phyloP scores from a whole-genome alignment of 2,329 filamentous ascomycete genomes.

The Ceratocystis alfenasii region DNA sequence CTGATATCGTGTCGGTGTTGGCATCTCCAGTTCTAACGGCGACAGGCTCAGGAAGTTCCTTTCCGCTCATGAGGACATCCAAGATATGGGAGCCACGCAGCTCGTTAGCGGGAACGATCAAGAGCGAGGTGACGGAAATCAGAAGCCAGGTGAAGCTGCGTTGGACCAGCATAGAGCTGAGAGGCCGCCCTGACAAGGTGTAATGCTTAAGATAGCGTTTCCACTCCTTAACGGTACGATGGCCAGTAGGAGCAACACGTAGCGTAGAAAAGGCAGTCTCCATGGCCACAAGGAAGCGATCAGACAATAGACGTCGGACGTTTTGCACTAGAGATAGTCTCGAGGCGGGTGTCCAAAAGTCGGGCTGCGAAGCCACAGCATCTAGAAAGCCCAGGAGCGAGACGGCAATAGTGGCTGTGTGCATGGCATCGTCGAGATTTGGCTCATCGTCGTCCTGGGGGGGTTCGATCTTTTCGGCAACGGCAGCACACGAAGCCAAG shows the following conservation, averaged over 20 bases:
- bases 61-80: slow-evolving; percentile 56
- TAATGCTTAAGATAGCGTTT: slow-evolving; percentile 77
- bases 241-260: slow-evolving; percentile 59
- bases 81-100: slow-evolving; percentile 55
- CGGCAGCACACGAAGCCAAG: slow-evolving; percentile 55
- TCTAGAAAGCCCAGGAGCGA: slow-evolving; percentile 85
- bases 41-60: slow-evolving; percentile 27
- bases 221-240: slow-evolving; percentile 67
- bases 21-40: slow-evolving; percentile 28
- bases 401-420: slow-evolving; percentile 63
- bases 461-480: slow-evolving; percentile 44
- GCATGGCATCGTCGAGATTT: slow-evolving; percentile 53
- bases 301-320: slow-evolving; percentile 63
- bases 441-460: slow-evolving; percentile 45
- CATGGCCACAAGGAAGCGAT: slow-evolving; percentile 71
- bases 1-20: slow-evolving; percentile 48
- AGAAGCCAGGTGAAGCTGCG: slow-evolving; percentile 79
- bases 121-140: slow-evolving; percentile 62
- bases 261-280: slow-evolving; percentile 87
- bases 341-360: slow-evolving; percentile 69
- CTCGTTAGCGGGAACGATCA: slow-evolving; percentile 51
- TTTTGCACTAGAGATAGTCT: slow-evolving; percentile 61
- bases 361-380: slow-evolving; percentile 62
- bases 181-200: slow-evolving; percentile 60
- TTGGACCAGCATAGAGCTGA: slow-evolving; percentile 85